Conservation (phyloP, 139 green algal genomes). For the Chlamydomonas incerta region DNA sequence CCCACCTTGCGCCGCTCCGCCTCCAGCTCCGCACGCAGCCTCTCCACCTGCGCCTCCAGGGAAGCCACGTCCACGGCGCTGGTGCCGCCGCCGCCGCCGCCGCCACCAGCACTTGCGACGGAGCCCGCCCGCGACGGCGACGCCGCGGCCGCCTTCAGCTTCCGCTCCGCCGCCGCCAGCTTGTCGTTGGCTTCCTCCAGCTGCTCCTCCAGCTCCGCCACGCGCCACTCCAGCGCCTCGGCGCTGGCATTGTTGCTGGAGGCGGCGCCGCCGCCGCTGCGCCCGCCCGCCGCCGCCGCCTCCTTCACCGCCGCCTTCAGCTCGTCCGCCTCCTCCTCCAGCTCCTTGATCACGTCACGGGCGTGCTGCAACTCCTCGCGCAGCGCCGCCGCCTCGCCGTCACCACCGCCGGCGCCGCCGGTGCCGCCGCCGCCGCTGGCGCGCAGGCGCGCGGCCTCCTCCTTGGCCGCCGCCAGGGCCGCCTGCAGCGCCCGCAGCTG, state of each 20-base stretch:
- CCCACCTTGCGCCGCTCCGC: constrained; percentile 10
- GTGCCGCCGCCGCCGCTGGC: neutral
- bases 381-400: neutral
- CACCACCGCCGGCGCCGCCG: neutral
- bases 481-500: neutral
- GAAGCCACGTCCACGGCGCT: too few species aligned
- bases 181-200: constrained; percentile 21
- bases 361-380: constrained; percentile 22
- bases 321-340: constrained; percentile 18
- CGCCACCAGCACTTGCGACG: neutral
- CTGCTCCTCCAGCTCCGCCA: constrained; percentile 35
- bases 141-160: neutral
- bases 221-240: constrained; percentile 22
- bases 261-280: neutral
- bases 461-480: constrained; percentile 10
- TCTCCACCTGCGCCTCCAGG: constrained; percentile 18
- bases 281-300: neutral
- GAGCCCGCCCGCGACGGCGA: neutral
- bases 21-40: neutral
- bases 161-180: neutral
- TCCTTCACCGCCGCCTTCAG: neutral
- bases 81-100: too few species aligned
- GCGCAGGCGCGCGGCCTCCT: constrained; percentile 6
- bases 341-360: constrained; percentile 6
- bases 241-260: neutral